Conservation (phyloP, 495 filamentous ascomycete genomes). For the Penicillium dipodomyicola region DNA sequence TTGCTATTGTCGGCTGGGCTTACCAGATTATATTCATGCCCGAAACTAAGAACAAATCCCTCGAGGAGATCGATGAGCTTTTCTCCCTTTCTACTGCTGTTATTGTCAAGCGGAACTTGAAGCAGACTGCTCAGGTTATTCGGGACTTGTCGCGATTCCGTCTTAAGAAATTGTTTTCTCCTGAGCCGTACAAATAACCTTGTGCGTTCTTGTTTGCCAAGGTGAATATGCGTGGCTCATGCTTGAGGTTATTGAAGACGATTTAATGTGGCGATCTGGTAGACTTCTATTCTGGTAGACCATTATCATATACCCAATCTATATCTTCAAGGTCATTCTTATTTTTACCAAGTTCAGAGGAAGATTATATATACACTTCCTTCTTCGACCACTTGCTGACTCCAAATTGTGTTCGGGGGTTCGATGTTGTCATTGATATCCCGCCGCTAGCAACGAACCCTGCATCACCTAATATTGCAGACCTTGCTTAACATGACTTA, state of each 20-base stretch:
- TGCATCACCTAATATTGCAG: too few species aligned
- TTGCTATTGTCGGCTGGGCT: constrained; percentile 55
- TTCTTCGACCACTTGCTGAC: too few species aligned
- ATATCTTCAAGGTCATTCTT: not conserved
- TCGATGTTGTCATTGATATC: too few species aligned
- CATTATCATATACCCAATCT: not conserved
- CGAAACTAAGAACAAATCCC: constrained; percentile 61
- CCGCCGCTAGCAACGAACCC: too few species aligned
- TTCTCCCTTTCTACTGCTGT: constrained; percentile 55
- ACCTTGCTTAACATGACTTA: too few species aligned
- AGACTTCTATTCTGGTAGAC: not conserved
- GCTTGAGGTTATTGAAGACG: not conserved
- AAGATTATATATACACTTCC: too few species aligned
- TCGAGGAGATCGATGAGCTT: constrained; percentile 60
- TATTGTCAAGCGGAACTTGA: constrained; percentile 51
- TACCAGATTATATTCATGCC: constrained; percentile 63
- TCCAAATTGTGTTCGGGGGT: too few species aligned
- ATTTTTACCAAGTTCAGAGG: too few species aligned
- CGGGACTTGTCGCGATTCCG: constrained; percentile 33
- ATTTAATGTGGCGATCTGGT: not conserved
- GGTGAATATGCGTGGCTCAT: too few species aligned
- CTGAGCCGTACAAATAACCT: constrained; percentile 19
- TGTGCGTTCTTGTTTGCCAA: not conserved
- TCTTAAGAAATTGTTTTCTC: constrained; percentile 37
- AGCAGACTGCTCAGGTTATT: constrained; percentile 36